phyloP scores from a whole-genome alignment of 169 alveolate genomes.

The Eimeria nieschulzi region DNA sequence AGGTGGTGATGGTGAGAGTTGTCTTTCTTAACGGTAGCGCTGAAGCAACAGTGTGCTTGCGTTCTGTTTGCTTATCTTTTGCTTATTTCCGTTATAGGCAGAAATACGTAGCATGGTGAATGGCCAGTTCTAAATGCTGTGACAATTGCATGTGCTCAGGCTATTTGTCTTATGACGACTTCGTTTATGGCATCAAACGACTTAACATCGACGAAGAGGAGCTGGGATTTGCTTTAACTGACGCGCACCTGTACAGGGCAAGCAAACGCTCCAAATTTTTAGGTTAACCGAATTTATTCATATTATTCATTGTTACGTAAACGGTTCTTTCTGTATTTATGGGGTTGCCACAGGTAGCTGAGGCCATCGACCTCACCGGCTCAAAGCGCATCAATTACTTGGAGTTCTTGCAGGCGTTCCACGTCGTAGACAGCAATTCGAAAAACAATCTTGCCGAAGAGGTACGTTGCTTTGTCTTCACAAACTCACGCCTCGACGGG shows the following conservation, averaged over 20 bases:
- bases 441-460: conserved; percentile 88
- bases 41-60: too few relatives aligned
- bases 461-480: conserved; percentile 73
- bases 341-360: conserved; percentile 81
- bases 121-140: background rate
- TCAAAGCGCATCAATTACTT: conserved; percentile 86
- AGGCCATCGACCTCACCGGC: conserved; percentile 85
- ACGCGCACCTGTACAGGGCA: conserved; percentile 81
- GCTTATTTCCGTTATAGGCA: too few relatives aligned
- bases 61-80: too few relatives aligned
- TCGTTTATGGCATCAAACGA: conserved; percentile 84
- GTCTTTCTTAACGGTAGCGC: background rate
- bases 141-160: conserved; percentile 67
- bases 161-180: conserved; percentile 85
- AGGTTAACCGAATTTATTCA: background rate
- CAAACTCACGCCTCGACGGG: too few relatives aligned
- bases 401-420: conserved; percentile 89
- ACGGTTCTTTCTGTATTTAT: background rate
- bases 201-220: conserved; percentile 87
- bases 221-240: conserved; percentile 85
- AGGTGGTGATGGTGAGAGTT: conserved; percentile 51
- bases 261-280: background rate
- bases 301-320: background rate
- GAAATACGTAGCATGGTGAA: too few relatives aligned
- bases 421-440: conserved; percentile 86